Conservation (phyloP, 768 basidiomycete genomes). For the Leccinum subtestaceum region DNA sequence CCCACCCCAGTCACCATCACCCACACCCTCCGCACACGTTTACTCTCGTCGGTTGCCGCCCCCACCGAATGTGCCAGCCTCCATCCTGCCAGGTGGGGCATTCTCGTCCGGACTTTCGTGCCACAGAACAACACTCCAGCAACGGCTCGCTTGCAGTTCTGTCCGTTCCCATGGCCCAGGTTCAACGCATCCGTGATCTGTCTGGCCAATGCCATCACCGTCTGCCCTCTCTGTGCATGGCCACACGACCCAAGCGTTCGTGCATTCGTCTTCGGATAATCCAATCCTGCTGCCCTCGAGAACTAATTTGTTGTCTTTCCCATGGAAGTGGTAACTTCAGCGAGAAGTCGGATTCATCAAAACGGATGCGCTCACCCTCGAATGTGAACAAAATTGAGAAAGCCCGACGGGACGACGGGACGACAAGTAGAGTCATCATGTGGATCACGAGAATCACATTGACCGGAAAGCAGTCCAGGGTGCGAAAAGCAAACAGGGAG, state of each 20-base stretch:
- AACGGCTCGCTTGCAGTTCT: constrained; percentile 38
- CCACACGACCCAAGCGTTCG: constrained; percentile 6
- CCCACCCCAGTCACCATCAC: constrained; percentile 34
- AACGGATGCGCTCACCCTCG: constrained; percentile 9
- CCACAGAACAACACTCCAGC: constrained; percentile 1
- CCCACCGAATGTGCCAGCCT: constrained; percentile 30
- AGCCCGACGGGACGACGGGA: constrained; percentile 2
- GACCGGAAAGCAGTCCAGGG: constrained; percentile 19
- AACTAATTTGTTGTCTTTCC: constrained; percentile 54
- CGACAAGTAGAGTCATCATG: too few relatives aligned
- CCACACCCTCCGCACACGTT: constrained; percentile 29
- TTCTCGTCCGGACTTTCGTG: constrained; percentile 7
- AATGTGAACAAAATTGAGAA: constrained; percentile 17
- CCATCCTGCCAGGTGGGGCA: constrained; percentile 21
- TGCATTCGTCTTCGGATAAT: constrained; percentile 23
- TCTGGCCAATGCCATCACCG: constrained; percentile 11
- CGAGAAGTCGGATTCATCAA: constrained; percentile 17
- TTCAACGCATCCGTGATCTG: constrained; percentile 17
- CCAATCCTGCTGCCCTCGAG: constrained; percentile 43
- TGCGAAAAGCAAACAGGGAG: constrained; percentile 24
- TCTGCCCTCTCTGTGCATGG: constrained; percentile 23
- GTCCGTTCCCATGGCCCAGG: constrained; percentile 33
- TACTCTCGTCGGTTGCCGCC: constrained; percentile 37
- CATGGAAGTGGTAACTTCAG: constrained; percentile 43
- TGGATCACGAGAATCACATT: constrained; percentile 3